These are phyloP conservation scores for Ceratobasidium sp. DNA, from an alignment of 1,284 basidiomycete genomes.

Conservation along the genomic window DNA sequence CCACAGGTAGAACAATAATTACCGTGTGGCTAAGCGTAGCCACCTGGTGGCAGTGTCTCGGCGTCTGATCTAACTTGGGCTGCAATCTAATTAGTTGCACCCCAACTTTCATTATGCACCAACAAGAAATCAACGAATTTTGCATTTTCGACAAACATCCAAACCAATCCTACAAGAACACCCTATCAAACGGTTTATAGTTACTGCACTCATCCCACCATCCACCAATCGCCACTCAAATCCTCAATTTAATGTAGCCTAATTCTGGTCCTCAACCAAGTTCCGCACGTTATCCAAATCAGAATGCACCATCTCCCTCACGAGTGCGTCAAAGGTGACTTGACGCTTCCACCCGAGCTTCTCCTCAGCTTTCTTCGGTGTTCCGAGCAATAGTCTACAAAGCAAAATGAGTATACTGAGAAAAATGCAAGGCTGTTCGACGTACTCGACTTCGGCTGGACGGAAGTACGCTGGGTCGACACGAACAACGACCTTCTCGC, in stretches of 20 bases:
- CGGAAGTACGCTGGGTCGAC: conserved; percentile 86
- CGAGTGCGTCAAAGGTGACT: conserved; percentile 80
- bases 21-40: no score
- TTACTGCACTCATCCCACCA: no score
- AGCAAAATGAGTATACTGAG: conserved; percentile 10
- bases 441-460: conserved; percentile 91
- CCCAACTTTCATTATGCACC: no score
- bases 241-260: not conserved
- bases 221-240: not conserved
- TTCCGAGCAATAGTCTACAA: conserved; percentile 76
- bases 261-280: conserved; percentile 84
- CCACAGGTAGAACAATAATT: no score
- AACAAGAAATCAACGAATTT: no score
- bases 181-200: no score
- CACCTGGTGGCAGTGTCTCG: no score
- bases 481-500: conserved; percentile 72
- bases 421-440: conserved; percentile 49
- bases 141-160: not conserved
- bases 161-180: no score
- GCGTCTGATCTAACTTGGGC: no score
- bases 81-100: no score
- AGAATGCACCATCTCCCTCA: conserved; percentile 87
- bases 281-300: conserved; percentile 76
- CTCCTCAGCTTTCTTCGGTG: conserved; percentile 85
- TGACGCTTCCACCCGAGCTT: conserved; percentile 87